A percentile compares a stretch with the other conserved stretches of the same genome.
These are phyloP conservation scores for Tarenaya hassleriana DNA, from an alignment of 345 rosid genomes.

Conservation along the genomic window DNA sequence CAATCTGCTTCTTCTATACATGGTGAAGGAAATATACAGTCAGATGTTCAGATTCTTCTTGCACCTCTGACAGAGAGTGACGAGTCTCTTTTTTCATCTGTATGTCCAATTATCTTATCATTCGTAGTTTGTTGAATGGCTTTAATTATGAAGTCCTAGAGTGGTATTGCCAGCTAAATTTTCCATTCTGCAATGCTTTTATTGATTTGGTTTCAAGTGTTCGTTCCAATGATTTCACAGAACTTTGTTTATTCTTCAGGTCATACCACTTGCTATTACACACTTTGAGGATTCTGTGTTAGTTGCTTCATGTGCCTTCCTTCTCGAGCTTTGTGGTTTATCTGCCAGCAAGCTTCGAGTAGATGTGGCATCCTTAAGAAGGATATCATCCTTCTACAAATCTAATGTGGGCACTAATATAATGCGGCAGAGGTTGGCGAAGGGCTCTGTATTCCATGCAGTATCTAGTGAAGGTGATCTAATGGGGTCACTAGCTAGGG, in stretches of 20 bases:
- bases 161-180: constrained; percentile 14
- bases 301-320: constrained; percentile 86
- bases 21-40: constrained; percentile 67
- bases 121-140: constrained; percentile 1
- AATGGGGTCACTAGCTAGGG: constrained; percentile 76
- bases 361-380: constrained; percentile 71
- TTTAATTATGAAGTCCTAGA: background rate
- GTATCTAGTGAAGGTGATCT: constrained; percentile 49
- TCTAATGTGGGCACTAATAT: constrained; percentile 39
- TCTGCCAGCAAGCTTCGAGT: constrained; percentile 77
- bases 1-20: constrained; percentile 40
- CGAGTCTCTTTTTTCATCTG: constrained; percentile 73
- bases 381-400: constrained; percentile 75
- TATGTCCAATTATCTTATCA: constrained; percentile 37
- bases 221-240: constrained; percentile 14
- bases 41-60: constrained; percentile 87
- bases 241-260: constrained; percentile 41
- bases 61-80: constrained; percentile 63
- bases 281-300: constrained; percentile 74
- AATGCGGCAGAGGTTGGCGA: constrained; percentile 42
- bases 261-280: constrained; percentile 81
- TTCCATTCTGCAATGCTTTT: constrained; percentile 8
- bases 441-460: constrained; percentile 54
- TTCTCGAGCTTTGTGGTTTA: constrained; percentile 87
- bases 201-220: background rate